These are phyloP conservation scores for Nissolia schottii DNA, from an alignment of 306 rosid species.

Conservation along the genomic window DNA sequence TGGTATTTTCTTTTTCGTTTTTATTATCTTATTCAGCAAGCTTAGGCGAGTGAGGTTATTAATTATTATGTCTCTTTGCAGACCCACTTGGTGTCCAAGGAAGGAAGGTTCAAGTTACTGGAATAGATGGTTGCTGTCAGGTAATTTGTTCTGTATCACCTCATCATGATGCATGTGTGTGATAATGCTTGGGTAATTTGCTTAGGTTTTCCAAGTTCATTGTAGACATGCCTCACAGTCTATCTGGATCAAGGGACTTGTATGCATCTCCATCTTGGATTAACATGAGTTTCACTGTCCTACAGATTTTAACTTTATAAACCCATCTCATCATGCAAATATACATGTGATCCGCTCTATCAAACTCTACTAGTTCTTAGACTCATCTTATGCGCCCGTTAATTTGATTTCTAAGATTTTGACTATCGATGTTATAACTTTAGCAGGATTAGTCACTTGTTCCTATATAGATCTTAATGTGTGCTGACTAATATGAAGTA, in stretches of 20 bases:
- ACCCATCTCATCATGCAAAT: neutral
- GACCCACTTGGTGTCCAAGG: slow-evolving; percentile 95
- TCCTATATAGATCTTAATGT: neutral
- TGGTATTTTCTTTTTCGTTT: neutral
- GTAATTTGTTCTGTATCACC: slow-evolving; percentile 35
- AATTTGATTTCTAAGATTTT: neutral
- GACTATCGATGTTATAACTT: neutral
- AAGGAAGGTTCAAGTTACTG: slow-evolving; percentile 67
- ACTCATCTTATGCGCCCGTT: neutral
- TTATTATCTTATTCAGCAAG: neutral
- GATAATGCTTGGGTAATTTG: neutral
- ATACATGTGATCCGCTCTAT: neutral
- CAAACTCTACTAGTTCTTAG: neutral
- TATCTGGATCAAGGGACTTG: slow-evolving; percentile 3
- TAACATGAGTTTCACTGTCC: slow-evolving; percentile 14
- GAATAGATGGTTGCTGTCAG: slow-evolving; percentile 66
- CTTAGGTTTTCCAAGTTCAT: neutral
- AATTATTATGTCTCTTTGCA: slow-evolving; percentile 32
- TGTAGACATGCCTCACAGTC: neutral
- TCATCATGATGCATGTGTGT: neutral
- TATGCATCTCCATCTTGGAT: neutral
- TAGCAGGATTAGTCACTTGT: neutral
- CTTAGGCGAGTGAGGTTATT: neutral
- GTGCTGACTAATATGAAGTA: neutral
- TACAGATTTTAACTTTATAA: neutral